Evolutionary conservation across 140 eudicot genomes (phyloP).

Genomic region (Cichorium intybus): DNA sequence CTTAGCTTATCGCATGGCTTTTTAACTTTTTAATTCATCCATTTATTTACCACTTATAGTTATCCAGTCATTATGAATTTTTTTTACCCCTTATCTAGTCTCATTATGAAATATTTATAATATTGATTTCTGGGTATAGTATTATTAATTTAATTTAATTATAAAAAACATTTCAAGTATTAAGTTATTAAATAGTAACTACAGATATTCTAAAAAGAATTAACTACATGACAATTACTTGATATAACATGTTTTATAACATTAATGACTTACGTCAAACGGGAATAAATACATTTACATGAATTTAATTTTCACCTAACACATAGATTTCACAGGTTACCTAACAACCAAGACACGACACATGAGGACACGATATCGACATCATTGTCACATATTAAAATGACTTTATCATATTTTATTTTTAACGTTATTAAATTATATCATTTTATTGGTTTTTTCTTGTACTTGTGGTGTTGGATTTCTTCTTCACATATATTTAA

Average conservation of each 20-base stretch:
- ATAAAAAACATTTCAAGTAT: not conserved
- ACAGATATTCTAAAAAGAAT: no score
- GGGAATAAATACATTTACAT: constrained; percentile 3
- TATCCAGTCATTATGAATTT: no score
- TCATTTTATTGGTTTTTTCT: not conserved
- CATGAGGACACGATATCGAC: constrained; percentile 11
- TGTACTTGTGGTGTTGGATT: not conserved
- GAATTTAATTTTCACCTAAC: constrained; percentile 21
- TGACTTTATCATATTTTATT: not conserved
- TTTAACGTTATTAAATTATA: not conserved
- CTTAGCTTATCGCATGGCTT: no score
- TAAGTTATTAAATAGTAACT: no score
- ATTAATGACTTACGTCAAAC: not conserved
- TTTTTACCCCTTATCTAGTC: no score
- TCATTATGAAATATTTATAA: no score
- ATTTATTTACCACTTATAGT: no score
- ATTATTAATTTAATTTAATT: no score
- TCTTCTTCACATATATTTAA: not conserved
- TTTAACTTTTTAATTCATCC: no score
- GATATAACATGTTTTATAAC: constrained; percentile 6
- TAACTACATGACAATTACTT: no score
- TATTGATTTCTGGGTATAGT: no score
- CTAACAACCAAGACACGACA: constrained; percentile 7
- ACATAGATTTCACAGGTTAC: not conserved
- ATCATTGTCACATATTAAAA: constrained; percentile 15